Evolutionary conservation across 2,329 filamentous ascomycete species (phyloP), one percentile per base, ranked within the genome.

Genomic region (Scortechinia acanthostroma): DNA sequence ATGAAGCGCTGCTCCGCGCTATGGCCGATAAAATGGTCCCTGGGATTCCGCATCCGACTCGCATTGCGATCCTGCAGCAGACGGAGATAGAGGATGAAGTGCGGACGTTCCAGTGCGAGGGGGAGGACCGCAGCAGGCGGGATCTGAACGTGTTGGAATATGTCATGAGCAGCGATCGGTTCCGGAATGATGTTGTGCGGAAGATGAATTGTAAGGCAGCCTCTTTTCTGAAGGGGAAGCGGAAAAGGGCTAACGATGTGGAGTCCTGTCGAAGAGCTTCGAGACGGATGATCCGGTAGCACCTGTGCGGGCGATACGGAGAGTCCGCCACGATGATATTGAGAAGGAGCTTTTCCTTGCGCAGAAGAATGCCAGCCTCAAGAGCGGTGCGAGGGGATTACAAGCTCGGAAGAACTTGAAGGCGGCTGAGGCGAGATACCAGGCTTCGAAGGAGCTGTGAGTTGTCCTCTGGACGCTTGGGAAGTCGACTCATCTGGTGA

Each of bases 1-100:
- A 17, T 45, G 30, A 14, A 86, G 82, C 86, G 0, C 64, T 91
- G 4, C 67, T 93, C 15, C 78, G 78, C 55, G 87, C 88, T 1
- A 81, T 94, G 52, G 83, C 81, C 3, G 81, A 89, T 49, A 88
- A 88, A 54, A 70, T 90, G 23, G 85, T 94, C 15, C 87, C 88
- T 0, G 88, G 86, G 0, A 82, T 90, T 30, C 79, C 83, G 0
- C 74, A 83, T 51, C 67, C 75, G 22, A 79, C 80, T 0, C 73
- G 80, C 19, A 73, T 88, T 37, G 73, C 82, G 0, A 77, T 89
- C 42, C 59, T 90, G 13, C 84, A 88, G 52, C 86, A 90, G 62
- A 87, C 80, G 3, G 45, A 46, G n/a, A n/a, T n/a, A n/a, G n/a
- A n/a, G n/a, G n/a, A n/a, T n/a, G n/a, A n/a, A n/a, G n/a, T n/a